Base-by-base conservation (phyloP, 2,329 filamentous ascomycete genomes). In the Aureobasidium sp. region DNA sequence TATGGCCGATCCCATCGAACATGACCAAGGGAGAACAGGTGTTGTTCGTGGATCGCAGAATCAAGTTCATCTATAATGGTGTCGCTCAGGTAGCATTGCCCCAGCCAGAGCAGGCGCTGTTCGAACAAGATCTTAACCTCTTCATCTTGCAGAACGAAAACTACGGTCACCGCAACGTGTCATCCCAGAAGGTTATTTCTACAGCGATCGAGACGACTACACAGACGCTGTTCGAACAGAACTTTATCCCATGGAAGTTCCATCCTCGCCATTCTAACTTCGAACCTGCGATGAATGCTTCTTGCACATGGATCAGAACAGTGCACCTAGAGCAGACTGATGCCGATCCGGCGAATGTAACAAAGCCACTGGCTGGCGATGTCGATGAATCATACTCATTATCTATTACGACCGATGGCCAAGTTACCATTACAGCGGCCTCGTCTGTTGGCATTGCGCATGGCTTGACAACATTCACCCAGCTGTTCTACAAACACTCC, bases 191-290 rank as follows among this genome's bases (percentile, higher is more conserved):
- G 74, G 77, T 82, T 12, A 67, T 82, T 17, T 70, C 76, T 25
- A 75, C 73, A 62, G 79, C 80, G 8, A 76, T 82, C 36, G 67
- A 76, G 25, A 82, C 87, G 51, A 80, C 87, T 11, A 77, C 86
- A 66, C 73, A 80, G 27, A 83, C 81, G 62, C 84, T 93, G 62
- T 88, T 91, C 73, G 75, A 82, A 29, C 77, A 87, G 63, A 85
- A 83, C 67, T 85, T 92, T 65, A 82, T 90, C 17, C 90, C 90
- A 0, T 94, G 89, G 89, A 91, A 87, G 76, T 83, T 94, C 61
- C 82, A 88, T 65, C 80, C 82, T 27, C 83, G 87, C 37, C 80
- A 85, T 67, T 80, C 82, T 61, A 70, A 82, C 44, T 88, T 84
- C 66, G 88, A 93, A 73, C 89, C 90, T 0, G 60, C 64, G 8